These are phyloP conservation scores for Grosmannia serpens DNA, from an alignment of 2,329 filamentous ascomycete species.

Conservation along the genomic window DNA sequence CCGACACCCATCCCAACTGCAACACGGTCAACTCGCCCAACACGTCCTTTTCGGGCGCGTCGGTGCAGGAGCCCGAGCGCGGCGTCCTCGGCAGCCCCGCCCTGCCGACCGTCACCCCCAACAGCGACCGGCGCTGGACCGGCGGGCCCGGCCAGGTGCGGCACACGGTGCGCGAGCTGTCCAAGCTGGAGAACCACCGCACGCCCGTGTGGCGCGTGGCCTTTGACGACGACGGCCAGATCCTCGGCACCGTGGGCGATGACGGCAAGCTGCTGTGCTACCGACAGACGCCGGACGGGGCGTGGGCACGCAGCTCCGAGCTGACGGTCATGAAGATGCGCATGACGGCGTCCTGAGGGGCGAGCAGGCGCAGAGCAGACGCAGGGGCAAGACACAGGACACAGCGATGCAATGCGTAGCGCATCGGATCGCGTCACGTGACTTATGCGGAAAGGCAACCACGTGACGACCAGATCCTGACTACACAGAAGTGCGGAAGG, in stretches of 20 bases:
- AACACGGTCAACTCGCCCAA: slow-evolving; percentile 6
- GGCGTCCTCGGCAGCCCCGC: neutral
- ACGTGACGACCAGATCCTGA: no score
- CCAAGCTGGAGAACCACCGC: slow-evolving; percentile 54
- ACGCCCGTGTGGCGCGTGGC: slow-evolving; percentile 66
- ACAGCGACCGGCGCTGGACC: slow-evolving; percentile 37
- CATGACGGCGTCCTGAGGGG: slow-evolving; percentile 30
- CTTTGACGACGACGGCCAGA: slow-evolving; percentile 59
- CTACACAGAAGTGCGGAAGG: no score
- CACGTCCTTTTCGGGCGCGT: slow-evolving; percentile 4
- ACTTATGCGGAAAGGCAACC: no score
- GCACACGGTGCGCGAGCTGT: slow-evolving; percentile 52
- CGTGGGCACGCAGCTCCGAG: slow-evolving; percentile 50
- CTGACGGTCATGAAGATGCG: slow-evolving; percentile 45
- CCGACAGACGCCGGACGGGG: slow-evolving; percentile 44
- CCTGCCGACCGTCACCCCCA: neutral
- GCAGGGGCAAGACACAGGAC: neutral
- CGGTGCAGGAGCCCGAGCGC: slow-evolving; percentile 8
- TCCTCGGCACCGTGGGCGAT: slow-evolving; percentile 65
- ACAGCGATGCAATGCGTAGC: no score
- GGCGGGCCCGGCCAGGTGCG: slow-evolving; percentile 53
- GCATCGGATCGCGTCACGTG: no score
- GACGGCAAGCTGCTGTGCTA: slow-evolving; percentile 57
- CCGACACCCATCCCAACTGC: neutral
- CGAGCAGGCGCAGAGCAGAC: neutral